Evolutionary conservation across 148 eudicot species (phyloP), one percentile per base, ranked within the genome.

Genomic region (Talinum fruticosum): DNA sequence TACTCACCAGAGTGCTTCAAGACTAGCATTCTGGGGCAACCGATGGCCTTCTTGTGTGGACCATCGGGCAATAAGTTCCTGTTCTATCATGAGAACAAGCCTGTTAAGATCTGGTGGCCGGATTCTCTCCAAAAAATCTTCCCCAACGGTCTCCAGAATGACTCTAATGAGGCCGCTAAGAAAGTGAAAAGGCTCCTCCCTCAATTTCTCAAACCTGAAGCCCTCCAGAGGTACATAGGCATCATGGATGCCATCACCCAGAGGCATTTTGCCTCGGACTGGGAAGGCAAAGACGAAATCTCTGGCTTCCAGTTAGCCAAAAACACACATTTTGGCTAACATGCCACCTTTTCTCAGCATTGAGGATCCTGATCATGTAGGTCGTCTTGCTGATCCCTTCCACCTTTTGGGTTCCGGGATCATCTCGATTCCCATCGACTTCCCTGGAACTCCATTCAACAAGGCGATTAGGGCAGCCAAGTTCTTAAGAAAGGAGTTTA

Each of bases 111-210:
- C 1, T 84, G 88, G 88, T 86, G 87, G 88, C 90, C 90, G 6
- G 69, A 74, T 7, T 66, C 83, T 0, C 72, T 86, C 1, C 47
- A 78, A 66, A 80, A 82, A n/a, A 65, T 88, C 26, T 84, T 88
- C 61, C 85, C 87, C 0, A 47, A 79, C 7, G 70, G 81, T 47
- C 64, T 77, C 3, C 80, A 81, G n/a, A 79, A 84, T 1, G 79
- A 86, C 53, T 88, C 89, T 1, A 84, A 81, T 62, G 86, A 87
- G 73, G 91, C 89, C 59, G 84, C 92, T 29, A 91, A 85, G 76
- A 86, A 83, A 66, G 83, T 91, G 90, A 85, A 90, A 51, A 90
- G 80, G 71, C 87, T 85, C 79, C 88, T 92, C 26, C 89, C 90
- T 1, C 83, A 84, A 33, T 89, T 92, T 79, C 72, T 92, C 30